Evolutionary conservation across 306 rosid genomes (phyloP).

Genomic region (apple (Malus domestica)): ASM211411v1 NC_041804.1:10462001-10462500

Average conservation of each 20-base stretch:
- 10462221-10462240: not conserved
- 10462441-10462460: slow-evolving; percentile 93
- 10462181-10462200: slow-evolving; percentile 22
- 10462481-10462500: slow-evolving; percentile 72
- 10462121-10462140: slow-evolving; percentile 50
- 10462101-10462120: not conserved
- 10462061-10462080: not conserved
- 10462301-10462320: not conserved
- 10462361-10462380: not conserved
- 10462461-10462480: slow-evolving; percentile 71
- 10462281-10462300: not conserved
- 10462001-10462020: slow-evolving; percentile 6
- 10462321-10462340: not conserved
- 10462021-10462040: not conserved
- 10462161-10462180: slow-evolving; percentile 96
- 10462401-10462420: slow-evolving; percentile 71
- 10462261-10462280: not conserved
- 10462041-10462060: not conserved
- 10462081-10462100: not conserved
- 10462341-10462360: not conserved
- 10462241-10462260: not conserved
- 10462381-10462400: slow-evolving; percentile 11
- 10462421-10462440: slow-evolving; percentile 85
- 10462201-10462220: not conserved
- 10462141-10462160: slow-evolving; percentile 94